These are phyloP conservation scores for Adansonia grandidieri DNA, from an alignment of 441 rosid species.

Conservation along the genomic window DNA sequence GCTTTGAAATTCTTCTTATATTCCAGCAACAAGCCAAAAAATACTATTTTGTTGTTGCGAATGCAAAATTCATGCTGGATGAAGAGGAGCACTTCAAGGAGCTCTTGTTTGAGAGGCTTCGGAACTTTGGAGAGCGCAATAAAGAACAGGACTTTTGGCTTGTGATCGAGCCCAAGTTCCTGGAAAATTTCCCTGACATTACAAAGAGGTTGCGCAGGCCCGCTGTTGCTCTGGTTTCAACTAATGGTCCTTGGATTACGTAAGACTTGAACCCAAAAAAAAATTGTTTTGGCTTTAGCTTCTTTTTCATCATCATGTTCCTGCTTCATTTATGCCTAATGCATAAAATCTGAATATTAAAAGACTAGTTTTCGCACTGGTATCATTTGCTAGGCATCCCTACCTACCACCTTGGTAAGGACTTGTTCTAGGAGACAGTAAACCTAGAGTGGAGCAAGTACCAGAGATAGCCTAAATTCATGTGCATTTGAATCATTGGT, in stretches of 20 bases:
- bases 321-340: not conserved
- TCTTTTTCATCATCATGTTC: conserved; percentile 3
- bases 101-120: conserved; percentile 77
- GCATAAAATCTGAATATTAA: not conserved
- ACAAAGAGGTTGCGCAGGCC: conserved; percentile 82
- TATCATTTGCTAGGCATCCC: not conserved
- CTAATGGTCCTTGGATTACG: conserved; percentile 94
- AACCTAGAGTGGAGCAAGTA: conserved; percentile 6
- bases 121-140: conserved; percentile 64
- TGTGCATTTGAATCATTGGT: not conserved
- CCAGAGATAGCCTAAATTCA: not conserved
- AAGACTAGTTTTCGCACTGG: not conserved
- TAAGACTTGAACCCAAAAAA: conserved; percentile 35
- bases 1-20: not conserved
- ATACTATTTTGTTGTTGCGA: conserved; percentile 79
- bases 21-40: conserved; percentile 47
- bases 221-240: conserved; percentile 92
- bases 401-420: conserved; percentile 6
- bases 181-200: conserved; percentile 77
- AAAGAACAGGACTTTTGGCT: conserved; percentile 84
- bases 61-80: conserved; percentile 92
- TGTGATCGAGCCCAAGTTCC: conserved; percentile 86
- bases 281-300: not conserved
- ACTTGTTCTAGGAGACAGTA: not conserved
- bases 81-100: conserved; percentile 96